Evolutionary conservation across 768 basidiomycete species (phyloP), one percentile per base, ranked within the genome.

Genomic region (Tubosaeta brunneosetosa): DNA sequence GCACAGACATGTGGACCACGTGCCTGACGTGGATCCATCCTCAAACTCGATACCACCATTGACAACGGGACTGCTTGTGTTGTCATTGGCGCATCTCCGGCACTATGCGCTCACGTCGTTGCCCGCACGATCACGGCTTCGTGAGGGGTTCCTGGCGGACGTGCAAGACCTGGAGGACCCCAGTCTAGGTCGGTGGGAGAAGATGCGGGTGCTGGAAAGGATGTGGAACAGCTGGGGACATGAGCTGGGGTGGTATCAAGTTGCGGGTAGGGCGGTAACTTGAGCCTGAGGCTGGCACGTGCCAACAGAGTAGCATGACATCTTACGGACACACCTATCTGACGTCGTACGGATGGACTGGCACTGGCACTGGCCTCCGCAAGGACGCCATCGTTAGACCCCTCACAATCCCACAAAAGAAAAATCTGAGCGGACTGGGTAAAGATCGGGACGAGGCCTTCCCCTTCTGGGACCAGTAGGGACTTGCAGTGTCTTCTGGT

Each of bases 381-480:
- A 73, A 86, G 12, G 94, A 89, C 6, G 86, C 91, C 47, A 83
- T 94, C 36, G 76, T 75, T 17, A 78, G 82, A 7, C 94, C 94
- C 1, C 71, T 97, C 31, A 78, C 85, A 6, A 80, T 93, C 37
- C 78, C 86, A 2, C 87, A 88, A 66, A 97, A 97, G 75, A 86
- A 85, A 71, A 90, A 79, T 5, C 74, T 94, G n/a, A 73, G 82
- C 10, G 94, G 94, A 2, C 69, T 97, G 52, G 94, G 94, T 51
- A 94, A 92, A 67, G 91, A 97, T 68, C 80, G 93, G 58, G 94
- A 95, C 63, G 93, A 94, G 61, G 91, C 92, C 0, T 93, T 94
- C 66, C 93, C 94, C 47, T 97, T 97, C 79, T 97, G 94, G 94
- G 94, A 97, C 67, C 92, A 97, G 93, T 95, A 61, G 70, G 90